Base-by-base conservation (phyloP, 2,329 filamentous ascomycete species). In the Colletotrichum musicola region DNA sequence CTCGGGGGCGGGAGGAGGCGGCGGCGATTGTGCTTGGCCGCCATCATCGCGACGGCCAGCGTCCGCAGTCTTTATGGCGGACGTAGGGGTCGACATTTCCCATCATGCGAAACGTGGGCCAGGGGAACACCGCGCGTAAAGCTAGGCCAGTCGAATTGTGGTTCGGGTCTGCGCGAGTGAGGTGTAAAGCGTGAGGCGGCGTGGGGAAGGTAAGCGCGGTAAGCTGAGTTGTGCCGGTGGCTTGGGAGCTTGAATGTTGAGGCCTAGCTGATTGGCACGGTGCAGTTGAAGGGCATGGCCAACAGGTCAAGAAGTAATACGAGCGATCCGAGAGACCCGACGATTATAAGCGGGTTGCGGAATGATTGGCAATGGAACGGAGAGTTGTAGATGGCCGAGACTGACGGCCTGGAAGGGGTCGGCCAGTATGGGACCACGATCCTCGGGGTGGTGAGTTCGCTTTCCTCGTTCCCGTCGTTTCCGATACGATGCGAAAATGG, bases 1-100 rank as follows among this genome's bases (percentile, higher is more conserved):
- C 65, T 74, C 72, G 70, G 76, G 70, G 68, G 71, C 71, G 71
- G 58, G 53, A 47, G 57, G 42, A 25, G 40, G 55, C 10, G 62
- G 56, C 18, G 27, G 58, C 2, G 38, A 18, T 40, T 56, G 42
- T 30, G 51, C 50, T 38, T 65, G 58, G 22, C 44, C 64, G 50
- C 54, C 53, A 58, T 61, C 53, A 58, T 61, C 53, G 62, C 58
- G 51, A 63, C 64, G 67, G 46, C 64, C 58, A 27, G 63, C 57
- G 47, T 71, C 69, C 55, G 47, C 38, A 51, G 68, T 49, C 60
- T 71, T 71, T 56, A 61, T 69, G 64, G 68, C 42, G 50, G 58
- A 57, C 49, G 57, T 63, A 56, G 60, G 40, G 30, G 53, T 71
- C 70, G 70, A 62, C 70, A 71, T 71, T 68, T 63, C 58, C 70